A percentile compares a stretch with the other conserved stretches of the same genome.
Evolutionary conservation across 495 filamentous ascomycete genomes (phyloP).

Genomic region (Hypoxylon crocopeplum): DNA sequence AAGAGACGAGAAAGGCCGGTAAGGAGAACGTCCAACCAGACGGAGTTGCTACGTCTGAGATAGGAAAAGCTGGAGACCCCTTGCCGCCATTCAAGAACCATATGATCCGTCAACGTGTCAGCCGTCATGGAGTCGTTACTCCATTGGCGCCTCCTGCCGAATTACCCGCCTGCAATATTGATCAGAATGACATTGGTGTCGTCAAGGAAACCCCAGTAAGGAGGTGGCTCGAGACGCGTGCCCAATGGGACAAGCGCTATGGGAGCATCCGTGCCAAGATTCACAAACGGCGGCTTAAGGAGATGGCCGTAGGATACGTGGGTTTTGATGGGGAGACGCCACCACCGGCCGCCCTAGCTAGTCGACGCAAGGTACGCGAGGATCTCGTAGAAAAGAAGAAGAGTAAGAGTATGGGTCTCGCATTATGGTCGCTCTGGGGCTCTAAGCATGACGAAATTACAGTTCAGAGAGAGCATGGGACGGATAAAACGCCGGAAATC

Average conservation of each 20-base stretch:
- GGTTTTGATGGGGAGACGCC: slow-evolving; percentile 76
- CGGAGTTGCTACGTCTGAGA: slow-evolving; percentile 43
- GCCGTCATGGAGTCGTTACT: slow-evolving; percentile 74
- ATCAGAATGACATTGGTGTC: slow-evolving; percentile 70
- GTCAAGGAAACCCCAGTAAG: slow-evolving; percentile 79
- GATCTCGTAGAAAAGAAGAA: slow-evolving; percentile 55
- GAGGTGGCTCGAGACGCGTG: slow-evolving; percentile 80
- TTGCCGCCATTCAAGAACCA: slow-evolving; percentile 78
- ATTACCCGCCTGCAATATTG: slow-evolving; percentile 67
- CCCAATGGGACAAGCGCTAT: slow-evolving; percentile 74
- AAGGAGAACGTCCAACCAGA: slow-evolving; percentile 11
- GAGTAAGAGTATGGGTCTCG: slow-evolving; percentile 74
- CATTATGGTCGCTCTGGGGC: slow-evolving; percentile 84
- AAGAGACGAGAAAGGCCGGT: slow-evolving; percentile 24
- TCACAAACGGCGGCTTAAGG: slow-evolving; percentile 71
- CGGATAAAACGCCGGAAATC: slow-evolving; percentile 38
- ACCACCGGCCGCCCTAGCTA: slow-evolving; percentile 82
- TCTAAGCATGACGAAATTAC: slow-evolving; percentile 84
- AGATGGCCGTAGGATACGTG: slow-evolving; percentile 72
- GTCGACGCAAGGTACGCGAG: slow-evolving; percentile 62
- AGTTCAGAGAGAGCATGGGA: slow-evolving; percentile 58
- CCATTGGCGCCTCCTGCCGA: slow-evolving; percentile 66
- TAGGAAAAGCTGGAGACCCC: slow-evolving; percentile 84
- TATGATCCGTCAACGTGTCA: slow-evolving; percentile 90
- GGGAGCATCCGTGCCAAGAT: slow-evolving; percentile 68